phyloP scores from a whole-genome alignment of 2,329 filamentous ascomycete genomes.

The Neopestalotiopsis sp. region DNA sequence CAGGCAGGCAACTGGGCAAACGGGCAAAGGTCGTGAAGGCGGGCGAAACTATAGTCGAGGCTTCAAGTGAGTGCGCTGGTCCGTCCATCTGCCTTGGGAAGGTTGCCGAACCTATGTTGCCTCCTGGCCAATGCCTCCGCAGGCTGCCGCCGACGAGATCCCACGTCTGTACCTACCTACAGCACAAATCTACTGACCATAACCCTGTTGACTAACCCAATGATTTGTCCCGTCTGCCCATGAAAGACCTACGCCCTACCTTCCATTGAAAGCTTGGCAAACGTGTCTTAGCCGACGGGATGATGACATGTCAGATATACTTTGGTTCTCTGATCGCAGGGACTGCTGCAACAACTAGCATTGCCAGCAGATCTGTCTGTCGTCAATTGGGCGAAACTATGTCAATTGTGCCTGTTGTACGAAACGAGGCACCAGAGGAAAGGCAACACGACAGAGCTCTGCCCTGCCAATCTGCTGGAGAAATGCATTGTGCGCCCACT shows the following conservation, averaged over 20 bases:
- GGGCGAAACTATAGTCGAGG: background rate
- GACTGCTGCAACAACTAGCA: conserved; percentile 13
- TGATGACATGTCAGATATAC: conserved; percentile 33
- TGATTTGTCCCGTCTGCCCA: background rate
- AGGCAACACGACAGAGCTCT: conserved; percentile 14
- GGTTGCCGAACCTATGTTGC: background rate
- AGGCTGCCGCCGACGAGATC: background rate
- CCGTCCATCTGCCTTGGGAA: conserved; percentile 15
- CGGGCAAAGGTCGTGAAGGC: too few species aligned
- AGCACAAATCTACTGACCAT: background rate
- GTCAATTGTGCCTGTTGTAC: conserved; percentile 7
- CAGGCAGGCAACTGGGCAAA: background rate
- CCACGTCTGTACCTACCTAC: background rate
- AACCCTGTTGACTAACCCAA: too few species aligned
- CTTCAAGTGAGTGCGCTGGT: background rate
- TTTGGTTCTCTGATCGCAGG: conserved; percentile 21
- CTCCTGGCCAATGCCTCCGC: background rate
- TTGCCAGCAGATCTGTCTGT: background rate
- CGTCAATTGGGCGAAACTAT: conserved; percentile 7
- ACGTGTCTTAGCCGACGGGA: conserved; percentile 30
- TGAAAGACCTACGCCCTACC: conserved; percentile 1
- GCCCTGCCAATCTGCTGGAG: background rate
- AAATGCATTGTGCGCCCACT: background rate
- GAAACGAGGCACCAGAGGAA: conserved; percentile 16
- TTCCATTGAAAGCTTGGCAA: conserved; percentile 26